Evolutionary conservation across 306 rosid genomes (phyloP), one percentile per base, ranked within the genome.

Genomic region (Hippophae gyantsensis): DNA sequence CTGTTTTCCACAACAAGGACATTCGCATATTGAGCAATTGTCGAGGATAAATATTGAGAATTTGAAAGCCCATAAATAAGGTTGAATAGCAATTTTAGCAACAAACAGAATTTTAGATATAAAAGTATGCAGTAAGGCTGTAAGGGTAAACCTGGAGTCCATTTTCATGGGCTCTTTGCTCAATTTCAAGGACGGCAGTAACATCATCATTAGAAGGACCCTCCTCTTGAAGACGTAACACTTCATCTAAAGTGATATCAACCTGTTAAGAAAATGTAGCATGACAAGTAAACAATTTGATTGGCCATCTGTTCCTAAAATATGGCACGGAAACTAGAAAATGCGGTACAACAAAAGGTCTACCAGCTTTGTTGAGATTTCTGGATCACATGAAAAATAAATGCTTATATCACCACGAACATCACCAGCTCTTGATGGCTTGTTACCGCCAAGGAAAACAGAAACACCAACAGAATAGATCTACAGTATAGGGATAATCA

Each of bases 161-260:
- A 81, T 87, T 92, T 74, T 92, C 98, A 69, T 81, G 95, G 53
- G 96, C 93, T 72, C 98, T 73, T 72, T 87, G 96, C 77, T 92
- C 98, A 69, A 92, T 87, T 80, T 92, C 98, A 52, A 92, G 96
- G 68, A 85, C 56, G 38, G 95, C 75, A 52, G 79, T 76, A 74
- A 87, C 82, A 78, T 92, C 98, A 66, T 87, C 86, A 62, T 77
- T 82, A 6, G 82, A 74, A 60, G 96, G 96, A 47, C 98, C 98
- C 76, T 85, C 95, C 67, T 76, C 87, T 87, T 92, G 98, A 70
- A 92, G 98, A 68, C 69, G 81, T 67, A 83, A 66, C 76, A 87
- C 72, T 88, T 92, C 98, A 60, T 85, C 84, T 82, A 87, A 72
- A 74, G 98, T 85, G 74, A 92, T 78, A 74, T 87, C 92, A 52